phyloP scores from a whole-genome alignment of 169 alveolate genomes.

The Plasmodium billcollinsi region DNA sequence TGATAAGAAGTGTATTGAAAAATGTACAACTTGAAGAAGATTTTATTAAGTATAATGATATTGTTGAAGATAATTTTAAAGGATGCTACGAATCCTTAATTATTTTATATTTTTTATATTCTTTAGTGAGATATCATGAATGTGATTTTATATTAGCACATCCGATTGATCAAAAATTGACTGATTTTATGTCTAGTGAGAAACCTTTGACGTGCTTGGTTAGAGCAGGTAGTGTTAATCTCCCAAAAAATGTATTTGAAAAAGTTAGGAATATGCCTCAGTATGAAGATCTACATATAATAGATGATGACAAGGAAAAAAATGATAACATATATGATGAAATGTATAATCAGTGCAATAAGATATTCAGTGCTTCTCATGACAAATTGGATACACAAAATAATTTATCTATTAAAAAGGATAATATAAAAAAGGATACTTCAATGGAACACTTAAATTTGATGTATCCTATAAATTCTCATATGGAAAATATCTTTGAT shows the following conservation, averaged over 20 bases:
- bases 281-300: too few relatives aligned
- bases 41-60: conserved; percentile 38
- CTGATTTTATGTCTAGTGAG: conserved; percentile 79
- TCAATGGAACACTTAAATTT: too few relatives aligned
- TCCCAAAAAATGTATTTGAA: conserved; percentile 40
- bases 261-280: not conserved
- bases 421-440: too few relatives aligned
- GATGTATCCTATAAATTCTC: too few relatives aligned
- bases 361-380: too few relatives aligned
- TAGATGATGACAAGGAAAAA: too few relatives aligned
- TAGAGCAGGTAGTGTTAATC: conserved; percentile 75
- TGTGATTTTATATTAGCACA: conserved; percentile 78
- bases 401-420: too few relatives aligned
- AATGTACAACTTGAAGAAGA: conserved; percentile 54
- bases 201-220: conserved; percentile 78
- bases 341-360: too few relatives aligned
- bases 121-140: conserved; percentile 77
- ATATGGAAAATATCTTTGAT: too few relatives aligned
- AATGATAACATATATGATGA: too few relatives aligned
- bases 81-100: conserved; percentile 78
- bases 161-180: conserved; percentile 48
- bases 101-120: conserved; percentile 74
- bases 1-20: conserved; percentile 50
- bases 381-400: too few relatives aligned
- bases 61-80: conserved; percentile 26